These are phyloP conservation scores for Diutina ranongensis DNA, from an alignment of 1,139 yeast species.

Conservation along the genomic window DNA sequence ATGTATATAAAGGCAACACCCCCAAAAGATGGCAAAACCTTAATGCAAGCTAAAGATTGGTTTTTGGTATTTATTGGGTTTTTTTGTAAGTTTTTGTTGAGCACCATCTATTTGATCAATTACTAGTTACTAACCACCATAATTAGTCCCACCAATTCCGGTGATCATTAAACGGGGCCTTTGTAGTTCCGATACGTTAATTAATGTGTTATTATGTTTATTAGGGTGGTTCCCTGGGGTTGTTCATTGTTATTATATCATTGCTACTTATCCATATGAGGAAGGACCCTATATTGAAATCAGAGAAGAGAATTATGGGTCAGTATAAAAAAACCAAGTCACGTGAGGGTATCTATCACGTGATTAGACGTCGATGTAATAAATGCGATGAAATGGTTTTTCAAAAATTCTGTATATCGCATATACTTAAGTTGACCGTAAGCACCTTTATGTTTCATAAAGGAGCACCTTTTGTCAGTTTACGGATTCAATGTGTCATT, in stretches of 20 bases:
- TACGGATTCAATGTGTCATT: conserved; percentile 40
- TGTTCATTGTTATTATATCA: conserved; percentile 52
- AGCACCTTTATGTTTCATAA: conserved; percentile 7
- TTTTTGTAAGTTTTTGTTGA: conserved; percentile 18
- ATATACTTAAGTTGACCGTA: conserved; percentile 14
- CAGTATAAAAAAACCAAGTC: not conserved
- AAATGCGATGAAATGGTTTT: not conserved
- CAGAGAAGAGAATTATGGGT: not conserved
- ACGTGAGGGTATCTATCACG: not conserved
- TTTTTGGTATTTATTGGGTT: conserved; percentile 69
- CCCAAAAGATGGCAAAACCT: not conserved
- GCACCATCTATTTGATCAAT: not conserved
- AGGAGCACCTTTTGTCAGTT: conserved; percentile 9
- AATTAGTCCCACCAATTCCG: conserved; percentile 67
- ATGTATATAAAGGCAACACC: not conserved
- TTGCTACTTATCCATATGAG: conserved; percentile 41
- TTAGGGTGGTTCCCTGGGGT: conserved; percentile 80
- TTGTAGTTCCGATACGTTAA: conserved; percentile 55
- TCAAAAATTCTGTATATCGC: not conserved
- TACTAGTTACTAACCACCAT: not conserved
- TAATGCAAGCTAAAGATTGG: conserved; percentile 67
- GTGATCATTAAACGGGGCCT: conserved; percentile 70
- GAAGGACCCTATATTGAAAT: conserved; percentile 13
- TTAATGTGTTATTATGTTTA: conserved; percentile 63
- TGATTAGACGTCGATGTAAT: not conserved